Evolutionary conservation across 495 filamentous ascomycete genomes (phyloP).

Genomic region (Terfezia boudieri): DNA sequence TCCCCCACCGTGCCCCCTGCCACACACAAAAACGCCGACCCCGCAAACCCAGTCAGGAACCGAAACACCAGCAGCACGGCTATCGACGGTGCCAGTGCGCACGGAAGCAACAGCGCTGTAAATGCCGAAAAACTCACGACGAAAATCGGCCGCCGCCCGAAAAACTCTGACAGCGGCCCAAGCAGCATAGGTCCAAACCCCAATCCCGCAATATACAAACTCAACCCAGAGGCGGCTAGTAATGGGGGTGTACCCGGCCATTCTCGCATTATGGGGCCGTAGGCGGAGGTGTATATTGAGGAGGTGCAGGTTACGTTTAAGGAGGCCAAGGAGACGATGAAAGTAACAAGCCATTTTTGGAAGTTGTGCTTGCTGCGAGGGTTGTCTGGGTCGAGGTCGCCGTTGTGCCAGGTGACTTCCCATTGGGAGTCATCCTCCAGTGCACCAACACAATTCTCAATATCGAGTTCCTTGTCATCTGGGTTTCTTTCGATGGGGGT

Average conservation of each 20-base stretch:
- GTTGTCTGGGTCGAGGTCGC: constrained; percentile 46
- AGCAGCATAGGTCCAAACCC: constrained; percentile 23
- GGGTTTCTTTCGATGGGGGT: too few species aligned
- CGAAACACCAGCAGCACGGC: constrained; percentile 60
- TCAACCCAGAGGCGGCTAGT: constrained; percentile 59
- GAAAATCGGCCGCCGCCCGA: constrained; percentile 71
- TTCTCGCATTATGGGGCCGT: constrained; percentile 56
- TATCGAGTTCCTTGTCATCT: too few species aligned
- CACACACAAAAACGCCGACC: constrained; percentile 72
- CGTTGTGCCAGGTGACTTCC: constrained; percentile 42
- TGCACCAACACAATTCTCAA: too few species aligned
- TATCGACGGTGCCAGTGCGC: constrained; percentile 66
- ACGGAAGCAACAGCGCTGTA: constrained; percentile 69
- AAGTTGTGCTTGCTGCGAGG: constrained; percentile 45
- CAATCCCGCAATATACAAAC: constrained; percentile 53
- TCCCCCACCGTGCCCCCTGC: constrained; percentile 84
- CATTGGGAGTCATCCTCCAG: too few species aligned
- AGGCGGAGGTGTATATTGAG: constrained; percentile 73
- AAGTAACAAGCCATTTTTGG: constrained; percentile 56
- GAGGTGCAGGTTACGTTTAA: constrained; percentile 77
- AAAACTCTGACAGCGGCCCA: constrained; percentile 46
- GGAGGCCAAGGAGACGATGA: constrained; percentile 46
- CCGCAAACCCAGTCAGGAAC: constrained; percentile 68
- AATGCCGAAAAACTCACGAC: constrained; percentile 55
- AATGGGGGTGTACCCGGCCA: constrained; percentile 40